Percentiles rank a stretch among this genome's conserved stretches.
Evolutionary conservation across 1,284 basidiomycete species (phyloP).

Genomic region (Dichomitus squalens): DNA sequence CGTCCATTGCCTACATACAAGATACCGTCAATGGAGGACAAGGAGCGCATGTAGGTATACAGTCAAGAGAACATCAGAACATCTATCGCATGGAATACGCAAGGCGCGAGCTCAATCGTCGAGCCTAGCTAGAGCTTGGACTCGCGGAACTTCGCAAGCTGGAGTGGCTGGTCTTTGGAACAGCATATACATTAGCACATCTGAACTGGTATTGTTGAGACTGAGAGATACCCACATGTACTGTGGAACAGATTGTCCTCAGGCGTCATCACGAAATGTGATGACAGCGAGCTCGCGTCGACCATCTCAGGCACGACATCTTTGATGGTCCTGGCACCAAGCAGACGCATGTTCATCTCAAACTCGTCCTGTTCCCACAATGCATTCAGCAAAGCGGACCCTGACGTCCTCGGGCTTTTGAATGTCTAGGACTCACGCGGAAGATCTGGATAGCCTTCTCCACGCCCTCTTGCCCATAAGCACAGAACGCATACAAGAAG

Average conservation of each 20-base stretch:
- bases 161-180: slow-evolving; percentile 27
- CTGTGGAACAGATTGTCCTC: slow-evolving; percentile 68
- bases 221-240: slow-evolving; percentile 62
- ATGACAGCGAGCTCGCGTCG: slow-evolving; percentile 68
- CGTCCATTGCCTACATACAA: too few species aligned
- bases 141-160: slow-evolving; percentile 28
- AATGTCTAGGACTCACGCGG: slow-evolving; percentile 59
- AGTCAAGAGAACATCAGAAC: too few species aligned
- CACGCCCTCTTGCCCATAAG: slow-evolving; percentile 83
- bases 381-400: too few species aligned
- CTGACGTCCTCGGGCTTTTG: background rate
- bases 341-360: slow-evolving; percentile 87
- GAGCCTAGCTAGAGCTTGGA: slow-evolving; percentile 28
- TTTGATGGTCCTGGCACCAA: slow-evolving; percentile 78
- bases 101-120: too few species aligned
- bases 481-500: slow-evolving; percentile 85
- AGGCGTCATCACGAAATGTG: slow-evolving; percentile 64
- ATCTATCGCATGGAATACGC: too few species aligned
- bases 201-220: too few species aligned
- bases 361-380: slow-evolving; percentile 74
- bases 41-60: too few species aligned
- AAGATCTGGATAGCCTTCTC: slow-evolving; percentile 77
- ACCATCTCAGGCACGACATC: slow-evolving; percentile 88
- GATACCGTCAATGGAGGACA: too few species aligned
- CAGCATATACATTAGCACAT: too few species aligned